phyloP scores from a whole-genome alignment of 371 early-diverging fungal species.

The Actinomortierella wolfii region DNA sequence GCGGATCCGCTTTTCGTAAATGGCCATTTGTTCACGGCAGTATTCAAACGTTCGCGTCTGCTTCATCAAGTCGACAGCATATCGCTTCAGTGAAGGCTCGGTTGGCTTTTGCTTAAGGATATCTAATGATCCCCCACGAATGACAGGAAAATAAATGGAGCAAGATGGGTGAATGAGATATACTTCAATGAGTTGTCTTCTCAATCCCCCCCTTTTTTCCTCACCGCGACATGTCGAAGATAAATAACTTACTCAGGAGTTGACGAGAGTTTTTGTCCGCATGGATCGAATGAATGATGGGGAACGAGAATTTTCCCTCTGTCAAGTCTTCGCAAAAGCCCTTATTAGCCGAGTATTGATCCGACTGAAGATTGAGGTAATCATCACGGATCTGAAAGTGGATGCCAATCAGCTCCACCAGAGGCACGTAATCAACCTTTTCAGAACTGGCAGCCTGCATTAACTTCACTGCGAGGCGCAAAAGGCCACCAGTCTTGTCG shows the following conservation, averaged over 20 bases:
- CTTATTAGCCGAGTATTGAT: conserved; percentile 85
- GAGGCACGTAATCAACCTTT: conserved; percentile 67
- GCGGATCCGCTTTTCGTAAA: conserved; percentile 65
- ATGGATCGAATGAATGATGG: conserved; percentile 88
- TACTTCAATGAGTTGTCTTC: too few species aligned
- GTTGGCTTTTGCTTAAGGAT: conserved; percentile 87
- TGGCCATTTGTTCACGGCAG: conserved; percentile 59
- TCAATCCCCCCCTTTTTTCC: too few species aligned
- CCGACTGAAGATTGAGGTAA: conserved; percentile 89
- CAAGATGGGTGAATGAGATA: too few species aligned
- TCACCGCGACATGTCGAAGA: too few species aligned
- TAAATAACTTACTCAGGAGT: conserved; percentile 56
- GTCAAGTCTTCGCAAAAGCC: conserved; percentile 97
- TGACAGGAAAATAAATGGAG: background rate
- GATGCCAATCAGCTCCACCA: conserved; percentile 89
- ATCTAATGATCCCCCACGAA: conserved; percentile 43
- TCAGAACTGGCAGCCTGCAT: conserved; percentile 74
- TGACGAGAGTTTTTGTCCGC: conserved; percentile 65
- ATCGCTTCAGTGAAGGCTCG: conserved; percentile 82
- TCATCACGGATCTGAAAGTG: conserved; percentile 97
- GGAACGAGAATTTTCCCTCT: conserved; percentile 98
- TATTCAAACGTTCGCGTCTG: conserved; percentile 82
- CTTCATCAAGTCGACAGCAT: conserved; percentile 83
- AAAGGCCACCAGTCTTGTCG: conserved; percentile 96
- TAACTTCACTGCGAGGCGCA: conserved; percentile 88